Conservation (phyloP, 1,139 yeast genomes). For the Hyphopichia khmerensis region DNA sequence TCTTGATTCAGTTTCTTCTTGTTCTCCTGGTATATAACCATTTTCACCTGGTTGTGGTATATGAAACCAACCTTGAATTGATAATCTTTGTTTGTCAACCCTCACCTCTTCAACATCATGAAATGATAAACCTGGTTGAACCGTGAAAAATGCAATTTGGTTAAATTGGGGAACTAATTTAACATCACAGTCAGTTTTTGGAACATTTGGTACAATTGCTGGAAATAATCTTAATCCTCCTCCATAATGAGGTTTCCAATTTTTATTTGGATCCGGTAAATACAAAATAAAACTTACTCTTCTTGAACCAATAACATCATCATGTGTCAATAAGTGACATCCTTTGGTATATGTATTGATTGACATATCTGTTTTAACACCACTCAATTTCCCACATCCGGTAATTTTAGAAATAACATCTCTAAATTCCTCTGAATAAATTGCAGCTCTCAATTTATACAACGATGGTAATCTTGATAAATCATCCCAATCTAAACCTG, state of each 20-base stretch:
- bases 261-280: constrained; percentile 85
- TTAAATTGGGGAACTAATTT: constrained; percentile 90
- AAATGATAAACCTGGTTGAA: constrained; percentile 93
- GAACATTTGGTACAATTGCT: constrained; percentile 85
- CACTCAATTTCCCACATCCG: constrained; percentile 87
- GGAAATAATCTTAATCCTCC: constrained; percentile 90
- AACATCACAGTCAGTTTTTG: constrained; percentile 69
- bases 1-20: constrained; percentile 70
- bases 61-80: constrained; percentile 99
- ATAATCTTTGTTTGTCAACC: constrained; percentile 82
- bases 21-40: constrained; percentile 79
- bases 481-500: constrained; percentile 81
- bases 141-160: constrained; percentile 93
- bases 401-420: constrained; percentile 80
- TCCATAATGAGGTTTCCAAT: constrained; percentile 87
- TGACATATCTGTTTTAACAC: constrained; percentile 87
- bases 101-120: constrained; percentile 98
- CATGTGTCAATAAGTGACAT: constrained; percentile 92
- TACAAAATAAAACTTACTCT: constrained; percentile 90
- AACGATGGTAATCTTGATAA: constrained; percentile 70
- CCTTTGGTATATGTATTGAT: constrained; percentile 89
- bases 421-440: constrained; percentile 83
- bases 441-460: constrained; percentile 75
- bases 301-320: constrained; percentile 95
- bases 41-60: constrained; percentile 92